Conservation (phyloP, 495 filamentous ascomycete genomes). For the Peziza echinospora region DNA sequence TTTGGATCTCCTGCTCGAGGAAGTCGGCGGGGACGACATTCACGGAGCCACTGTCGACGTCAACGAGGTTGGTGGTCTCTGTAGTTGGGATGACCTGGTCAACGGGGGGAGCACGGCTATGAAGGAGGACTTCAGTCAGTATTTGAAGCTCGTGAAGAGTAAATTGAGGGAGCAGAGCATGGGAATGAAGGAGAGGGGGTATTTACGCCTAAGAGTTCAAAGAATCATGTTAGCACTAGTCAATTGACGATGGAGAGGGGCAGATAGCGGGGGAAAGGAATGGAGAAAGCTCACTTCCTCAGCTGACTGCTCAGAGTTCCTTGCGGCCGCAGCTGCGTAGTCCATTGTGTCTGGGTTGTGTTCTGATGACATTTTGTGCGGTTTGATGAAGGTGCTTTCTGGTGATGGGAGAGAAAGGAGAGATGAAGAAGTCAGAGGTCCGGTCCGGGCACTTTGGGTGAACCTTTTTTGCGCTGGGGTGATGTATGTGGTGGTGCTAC, state of each 20-base stretch:
- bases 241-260: too few species aligned
- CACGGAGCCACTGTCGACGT: constrained; percentile 55
- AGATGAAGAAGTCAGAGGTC: too few species aligned
- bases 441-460: too few species aligned
- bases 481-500: too few species aligned
- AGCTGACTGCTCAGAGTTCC: not conserved
- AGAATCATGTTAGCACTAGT: too few species aligned
- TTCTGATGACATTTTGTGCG: too few species aligned
- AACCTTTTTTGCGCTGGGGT: too few species aligned
- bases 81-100: constrained; percentile 36
- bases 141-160: not conserved
- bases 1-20: constrained; percentile 40
- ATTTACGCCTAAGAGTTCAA: too few species aligned
- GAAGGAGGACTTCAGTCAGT: not conserved
- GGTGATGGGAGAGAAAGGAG: too few species aligned
- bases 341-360: too few species aligned
- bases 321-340: not conserved
- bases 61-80: constrained; percentile 41
- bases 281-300: not conserved
- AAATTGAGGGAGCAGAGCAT: not conserved
- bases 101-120: constrained; percentile 41
- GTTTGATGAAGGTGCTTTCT: too few species aligned
- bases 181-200: not conserved
- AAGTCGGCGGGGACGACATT: constrained; percentile 48
- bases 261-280: not conserved